phyloP scores from a whole-genome alignment of 768 basidiomycete genomes.

The Coprinellus micaceus region DNA sequence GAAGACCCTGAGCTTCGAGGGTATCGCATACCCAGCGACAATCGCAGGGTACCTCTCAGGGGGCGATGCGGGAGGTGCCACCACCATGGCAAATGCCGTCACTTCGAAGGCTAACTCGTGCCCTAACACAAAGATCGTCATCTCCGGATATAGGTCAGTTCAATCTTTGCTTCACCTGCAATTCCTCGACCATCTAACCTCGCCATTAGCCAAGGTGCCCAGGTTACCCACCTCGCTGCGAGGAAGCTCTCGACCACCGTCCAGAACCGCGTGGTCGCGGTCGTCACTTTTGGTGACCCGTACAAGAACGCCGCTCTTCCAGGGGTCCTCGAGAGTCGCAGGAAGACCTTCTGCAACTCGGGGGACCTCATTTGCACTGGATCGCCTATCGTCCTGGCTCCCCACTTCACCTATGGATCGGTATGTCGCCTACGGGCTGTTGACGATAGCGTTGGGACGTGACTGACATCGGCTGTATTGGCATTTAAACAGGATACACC shows the following conservation, averaged over 20 bases:
- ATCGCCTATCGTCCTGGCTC: slow-evolving; percentile 18
- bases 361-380: slow-evolving; percentile 32
- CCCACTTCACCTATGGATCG: slow-evolving; percentile 24
- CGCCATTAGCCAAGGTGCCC: slow-evolving; percentile 28
- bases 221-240: slow-evolving; percentile 37
- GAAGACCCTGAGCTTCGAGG: slow-evolving; percentile 7
- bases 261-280: slow-evolving; percentile 24
- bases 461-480: too few relatives aligned
- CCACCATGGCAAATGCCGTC: slow-evolving; percentile 12
- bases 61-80: slow-evolving; percentile 13
- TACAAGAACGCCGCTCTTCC: slow-evolving; percentile 27
- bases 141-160: slow-evolving; percentile 20
- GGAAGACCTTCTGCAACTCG: slow-evolving; percentile 26
- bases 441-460: too few relatives aligned
- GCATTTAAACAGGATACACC: background rate
- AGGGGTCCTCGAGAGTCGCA: slow-evolving; percentile 21
- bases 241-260: slow-evolving; percentile 27
- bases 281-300: slow-evolving; percentile 36
- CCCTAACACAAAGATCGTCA: slow-evolving; percentile 22
- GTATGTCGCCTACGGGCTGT: slow-evolving; percentile 14
- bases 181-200: background rate
- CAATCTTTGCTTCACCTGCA: background rate
- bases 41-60: slow-evolving; percentile 13
- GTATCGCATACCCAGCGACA: slow-evolving; percentile 11
- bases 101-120: slow-evolving; percentile 16